These are phyloP conservation scores for Neurospora hispaniola DNA, from an alignment of 495 filamentous ascomycete species.

Conservation along the genomic window DNA sequence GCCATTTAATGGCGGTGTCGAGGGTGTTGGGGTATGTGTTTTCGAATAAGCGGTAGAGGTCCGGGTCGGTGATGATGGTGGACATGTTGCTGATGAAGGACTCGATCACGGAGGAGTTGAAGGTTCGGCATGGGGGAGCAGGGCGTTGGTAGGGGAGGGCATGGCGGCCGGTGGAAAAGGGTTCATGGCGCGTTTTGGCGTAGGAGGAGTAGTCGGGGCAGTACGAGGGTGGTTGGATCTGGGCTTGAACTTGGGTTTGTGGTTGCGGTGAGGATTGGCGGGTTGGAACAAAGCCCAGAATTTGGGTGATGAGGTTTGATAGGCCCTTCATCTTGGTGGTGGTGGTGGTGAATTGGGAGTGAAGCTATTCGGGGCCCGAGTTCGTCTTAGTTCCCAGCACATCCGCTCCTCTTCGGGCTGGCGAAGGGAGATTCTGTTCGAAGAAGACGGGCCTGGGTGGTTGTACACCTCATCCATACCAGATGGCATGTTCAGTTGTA, in stretches of 20 bases:
- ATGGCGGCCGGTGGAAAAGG: conserved; percentile 34
- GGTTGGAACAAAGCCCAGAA: background rate
- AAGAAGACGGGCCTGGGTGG: background rate
- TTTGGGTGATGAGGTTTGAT: background rate
- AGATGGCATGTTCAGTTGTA: background rate
- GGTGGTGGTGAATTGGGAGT: background rate
- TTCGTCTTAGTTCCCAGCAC: background rate
- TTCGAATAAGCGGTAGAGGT: conserved; percentile 53
- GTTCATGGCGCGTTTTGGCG: conserved; percentile 32
- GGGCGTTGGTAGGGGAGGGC: conserved; percentile 48
- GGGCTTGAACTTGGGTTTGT: background rate
- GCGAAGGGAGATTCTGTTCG: background rate
- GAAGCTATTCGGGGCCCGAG: background rate
- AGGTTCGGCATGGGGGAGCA: conserved; percentile 47
- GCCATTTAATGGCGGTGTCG: conserved; percentile 58
- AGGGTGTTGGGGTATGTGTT: conserved; percentile 59
- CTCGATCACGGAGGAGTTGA: conserved; percentile 46
- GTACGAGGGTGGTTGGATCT: background rate
- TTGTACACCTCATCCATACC: too few species aligned
- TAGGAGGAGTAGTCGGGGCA: conserved; percentile 48
- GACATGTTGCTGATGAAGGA: conserved; percentile 38
- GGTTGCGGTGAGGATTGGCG: background rate
- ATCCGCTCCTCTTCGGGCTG: background rate
- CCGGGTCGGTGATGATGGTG: conserved; percentile 46
- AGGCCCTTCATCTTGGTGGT: background rate